Evolutionary conservation across 345 rosid species (phyloP).

Genomic region (Durio zibethinus): DNA sequence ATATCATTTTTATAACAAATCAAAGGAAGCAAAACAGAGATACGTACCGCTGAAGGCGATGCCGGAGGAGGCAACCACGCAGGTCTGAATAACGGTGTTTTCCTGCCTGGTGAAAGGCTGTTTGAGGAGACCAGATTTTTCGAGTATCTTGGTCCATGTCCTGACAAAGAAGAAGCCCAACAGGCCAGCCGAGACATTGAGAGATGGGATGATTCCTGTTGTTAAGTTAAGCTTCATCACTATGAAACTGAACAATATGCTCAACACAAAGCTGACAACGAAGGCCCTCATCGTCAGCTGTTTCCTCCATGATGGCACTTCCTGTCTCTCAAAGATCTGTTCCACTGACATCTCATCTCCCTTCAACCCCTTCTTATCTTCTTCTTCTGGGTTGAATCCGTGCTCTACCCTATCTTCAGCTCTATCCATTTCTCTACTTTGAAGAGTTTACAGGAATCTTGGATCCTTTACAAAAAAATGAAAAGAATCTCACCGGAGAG

Average conservation of each 20-base stretch:
- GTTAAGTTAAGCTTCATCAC: conserved; percentile 74
- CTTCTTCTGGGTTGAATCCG: not conserved
- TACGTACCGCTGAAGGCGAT: conserved; percentile 70
- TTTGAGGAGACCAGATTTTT: conserved; percentile 35
- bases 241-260: conserved; percentile 61
- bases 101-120: conserved; percentile 80
- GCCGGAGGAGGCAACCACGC: conserved; percentile 85
- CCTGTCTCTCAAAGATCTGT: conserved; percentile 40
- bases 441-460: no score
- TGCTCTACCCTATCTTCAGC: not conserved
- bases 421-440: not conserved
- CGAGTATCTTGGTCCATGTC: conserved; percentile 56
- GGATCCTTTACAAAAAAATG: not conserved
- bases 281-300: conserved; percentile 67
- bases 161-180: conserved; percentile 73
- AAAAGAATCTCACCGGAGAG: not conserved
- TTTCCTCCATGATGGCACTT: conserved; percentile 53
- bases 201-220: conserved; percentile 71
- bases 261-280: conserved; percentile 51
- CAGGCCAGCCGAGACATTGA: conserved; percentile 77
- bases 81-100: conserved; percentile 80
- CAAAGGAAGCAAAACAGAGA: not conserved
- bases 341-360: conserved; percentile 37
- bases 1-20: no score
- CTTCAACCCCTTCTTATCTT: not conserved